Base-by-base conservation (phyloP, 768 basidiomycete genomes). In the Stropharia rugosoannulata region DNA sequence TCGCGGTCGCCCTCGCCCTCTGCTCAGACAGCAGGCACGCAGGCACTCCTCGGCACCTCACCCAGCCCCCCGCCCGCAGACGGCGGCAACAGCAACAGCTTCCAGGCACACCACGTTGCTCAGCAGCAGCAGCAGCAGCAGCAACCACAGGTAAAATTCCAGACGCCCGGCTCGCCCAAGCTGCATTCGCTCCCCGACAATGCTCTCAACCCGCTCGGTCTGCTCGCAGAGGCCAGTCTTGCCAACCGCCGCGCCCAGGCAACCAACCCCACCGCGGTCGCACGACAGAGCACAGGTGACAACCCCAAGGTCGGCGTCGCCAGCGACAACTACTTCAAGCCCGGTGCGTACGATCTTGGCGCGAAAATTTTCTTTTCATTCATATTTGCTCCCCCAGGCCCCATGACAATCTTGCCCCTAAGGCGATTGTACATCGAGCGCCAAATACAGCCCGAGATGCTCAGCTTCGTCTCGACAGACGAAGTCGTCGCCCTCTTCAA, bases 181-280 rank as follows among this genome's bases (percentile, higher is more conserved):
- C 76, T 98, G 2, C 94, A 96, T 61, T 92, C 86, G 0, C 73
- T 98, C 4, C 96, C 96, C 0, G 95, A 98, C 69, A 96, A 96
- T 66, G 75, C 90, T 0, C 75, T 98, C 38, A 98, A 96, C 59
- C 96, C 96, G 4, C 78, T 98, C 10, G 96, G 96, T 0, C 75
- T 98, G 0, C 80, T 98, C 15, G 96, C 94, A 0, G 95, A 98
- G 66, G 91, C 93, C 0, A 92, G 89, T 64, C 73, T 92, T 25
- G 88, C 87, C 1, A 90, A 89, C 61, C 80, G 90, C 5, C 76
- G 84, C 25, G 84, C 83, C 1, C 80, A 85, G 43, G 78, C 78
- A 0, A 72, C 73, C 5, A 69, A 75, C 27, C 64, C 74, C 3
- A 73, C 66, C 39, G 76, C 73, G 48, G 68, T 71, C 15, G 76